phyloP scores from a whole-genome alignment of 2,329 filamentous ascomycete genomes.

The Ceratocystis variospora region DNA sequence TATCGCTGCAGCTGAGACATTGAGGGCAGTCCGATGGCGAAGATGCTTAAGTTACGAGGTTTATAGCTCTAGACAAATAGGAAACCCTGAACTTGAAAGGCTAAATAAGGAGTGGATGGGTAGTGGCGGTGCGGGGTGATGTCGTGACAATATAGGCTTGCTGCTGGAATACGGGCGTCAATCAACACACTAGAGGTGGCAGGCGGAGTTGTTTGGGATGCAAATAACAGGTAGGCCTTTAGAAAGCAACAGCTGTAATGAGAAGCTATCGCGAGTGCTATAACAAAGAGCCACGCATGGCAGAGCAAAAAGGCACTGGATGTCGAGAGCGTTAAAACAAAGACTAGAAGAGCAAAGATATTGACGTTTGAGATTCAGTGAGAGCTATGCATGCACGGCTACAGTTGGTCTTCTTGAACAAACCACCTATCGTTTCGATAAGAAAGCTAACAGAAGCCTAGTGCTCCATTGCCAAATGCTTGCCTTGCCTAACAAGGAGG shows the following conservation, averaged over 20 bases:
- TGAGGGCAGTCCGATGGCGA: background rate
- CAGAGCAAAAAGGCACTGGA: background rate
- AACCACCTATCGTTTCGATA: conserved; percentile 16
- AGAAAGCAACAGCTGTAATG: background rate
- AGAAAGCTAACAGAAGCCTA: background rate
- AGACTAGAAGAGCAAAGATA: background rate
- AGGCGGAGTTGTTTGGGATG: background rate
- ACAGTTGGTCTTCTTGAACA: conserved; percentile 4
- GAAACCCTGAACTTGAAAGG: background rate
- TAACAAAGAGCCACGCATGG: conserved; percentile 11
- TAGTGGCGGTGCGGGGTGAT: conserved; percentile 7
- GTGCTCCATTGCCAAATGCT: background rate
- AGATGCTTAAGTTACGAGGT: background rate
- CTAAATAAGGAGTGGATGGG: background rate
- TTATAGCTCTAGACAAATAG: too few species aligned
- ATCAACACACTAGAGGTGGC: background rate
- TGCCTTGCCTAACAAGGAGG: background rate
- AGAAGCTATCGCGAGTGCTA: conserved; percentile 5
- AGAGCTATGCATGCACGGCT: conserved; percentile 1
- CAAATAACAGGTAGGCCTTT: conserved; percentile 2
- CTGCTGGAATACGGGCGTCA: background rate
- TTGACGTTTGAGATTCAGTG: background rate
- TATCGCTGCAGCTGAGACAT: conserved; percentile 85
- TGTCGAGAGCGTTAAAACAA: background rate
- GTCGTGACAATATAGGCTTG: background rate